These are phyloP conservation scores for Tephrocybe rancida DNA, from an alignment of 768 basidiomycete species.

Conservation along the genomic window DNA sequence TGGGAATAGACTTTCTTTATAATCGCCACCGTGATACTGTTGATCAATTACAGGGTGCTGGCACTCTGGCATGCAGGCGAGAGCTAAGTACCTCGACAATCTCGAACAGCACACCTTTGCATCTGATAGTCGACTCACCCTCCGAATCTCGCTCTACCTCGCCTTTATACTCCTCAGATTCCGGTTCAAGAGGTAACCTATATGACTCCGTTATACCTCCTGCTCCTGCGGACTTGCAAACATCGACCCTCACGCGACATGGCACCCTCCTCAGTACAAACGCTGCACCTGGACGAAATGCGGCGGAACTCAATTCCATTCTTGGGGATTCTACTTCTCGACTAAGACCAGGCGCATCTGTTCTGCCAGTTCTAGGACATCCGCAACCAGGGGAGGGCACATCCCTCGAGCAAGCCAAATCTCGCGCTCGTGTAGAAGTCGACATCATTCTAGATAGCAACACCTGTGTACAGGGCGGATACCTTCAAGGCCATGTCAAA, in stretches of 20 bases:
- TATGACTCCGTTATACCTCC: not conserved
- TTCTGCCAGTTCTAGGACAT: conserved; percentile 20
- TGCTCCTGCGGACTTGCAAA: not conserved
- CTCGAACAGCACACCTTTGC: not conserved
- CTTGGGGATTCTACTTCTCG: conserved; percentile 63
- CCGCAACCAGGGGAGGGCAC: conserved; percentile 37
- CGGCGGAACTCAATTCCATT: conserved; percentile 60
- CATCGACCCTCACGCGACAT: conserved; percentile 35
- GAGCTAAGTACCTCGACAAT: not conserved
- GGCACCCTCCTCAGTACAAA: conserved; percentile 48
- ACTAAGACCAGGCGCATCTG: conserved; percentile 53
- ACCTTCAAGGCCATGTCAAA: conserved; percentile 69
- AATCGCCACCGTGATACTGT: not conserved
- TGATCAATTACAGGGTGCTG: not conserved
- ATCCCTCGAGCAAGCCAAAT: conserved; percentile 70
- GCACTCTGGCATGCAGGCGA: not conserved
- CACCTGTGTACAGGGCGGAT: conserved; percentile 78
- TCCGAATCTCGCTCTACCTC: not conserved
- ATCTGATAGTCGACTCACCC: not conserved
- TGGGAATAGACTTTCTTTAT: conserved; percentile 1
- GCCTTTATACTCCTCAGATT: not conserved
- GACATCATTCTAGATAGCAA: conserved; percentile 80
- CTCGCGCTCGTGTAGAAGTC: conserved; percentile 76
- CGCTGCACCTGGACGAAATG: conserved; percentile 49
- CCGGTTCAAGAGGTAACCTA: not conserved